Evolutionary conservation across 1,139 yeast species (phyloP), one percentile per base, ranked within the genome.

Genomic region (Sugiyamaella novakii): DNA sequence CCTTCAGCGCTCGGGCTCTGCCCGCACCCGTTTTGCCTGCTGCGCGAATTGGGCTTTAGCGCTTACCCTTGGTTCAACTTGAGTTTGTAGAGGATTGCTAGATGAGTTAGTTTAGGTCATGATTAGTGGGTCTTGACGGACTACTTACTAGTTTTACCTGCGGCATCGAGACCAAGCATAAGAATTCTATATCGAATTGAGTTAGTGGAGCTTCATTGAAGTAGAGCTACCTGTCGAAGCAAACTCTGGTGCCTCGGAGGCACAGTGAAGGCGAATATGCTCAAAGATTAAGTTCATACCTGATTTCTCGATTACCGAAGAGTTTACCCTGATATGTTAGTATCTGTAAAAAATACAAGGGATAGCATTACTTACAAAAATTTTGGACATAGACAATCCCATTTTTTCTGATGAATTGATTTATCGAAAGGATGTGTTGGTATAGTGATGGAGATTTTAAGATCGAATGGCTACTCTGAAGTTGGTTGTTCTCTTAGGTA

Each of bases 121-220:
- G 22, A 36, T 29, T 8, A 22, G n/a, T 3, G 25, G 14, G 34
- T 17, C 8, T 5, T 8, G 22, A 36, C 22, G 8, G 8, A 24
- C 4, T 33, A 69, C 74, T 52, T 65, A 72, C 85, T 87, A 11
- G 96, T 88, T 68, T 88, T 88, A 45, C 96, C 96, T 3, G 96
- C 96, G 59, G 88, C 87, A 66, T 88, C 96, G 56, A 89, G 76
- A 12, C 97, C 97, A 56, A 89, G 78, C 96, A 89, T 88, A 59
- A 89, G 77, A 65, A 89, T 84, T 65, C 94, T 72, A 45, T 10
- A 11, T 35, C 19, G 24, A 18, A 35, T 19, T 3, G 11, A n/a
- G 51, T 50, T 47, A 49, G 53, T 35, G n/a, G n/a, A n/a, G n/a
- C n/a, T n/a, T n/a, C n/a, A n/a, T n/a, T n/a, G n/a, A n/a, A n/a